These are phyloP conservation scores for Colletotrichum sp. DNA, from an alignment of 2,329 filamentous ascomycete species.

Conservation along the genomic window DNA sequence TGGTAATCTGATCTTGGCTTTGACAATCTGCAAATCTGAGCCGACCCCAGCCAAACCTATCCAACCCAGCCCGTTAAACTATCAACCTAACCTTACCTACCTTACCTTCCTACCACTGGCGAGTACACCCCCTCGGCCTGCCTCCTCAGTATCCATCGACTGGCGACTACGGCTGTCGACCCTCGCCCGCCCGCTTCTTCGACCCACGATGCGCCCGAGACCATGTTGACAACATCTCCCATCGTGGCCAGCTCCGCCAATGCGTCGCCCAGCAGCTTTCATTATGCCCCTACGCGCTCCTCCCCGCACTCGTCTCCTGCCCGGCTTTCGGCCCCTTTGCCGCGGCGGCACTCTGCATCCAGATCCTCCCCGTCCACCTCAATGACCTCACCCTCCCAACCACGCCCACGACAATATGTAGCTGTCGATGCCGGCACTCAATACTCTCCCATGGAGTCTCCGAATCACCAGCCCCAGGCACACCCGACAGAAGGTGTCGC, in stretches of 20 bases:
- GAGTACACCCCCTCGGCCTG: background rate
- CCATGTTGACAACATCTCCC: slow-evolving; percentile 66
- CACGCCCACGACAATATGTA: slow-evolving; percentile 45
- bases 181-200: background rate
- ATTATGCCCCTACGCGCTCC: slow-evolving; percentile 52
- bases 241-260: slow-evolving; percentile 54
- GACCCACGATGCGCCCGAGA: slow-evolving; percentile 51
- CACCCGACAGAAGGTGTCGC: background rate
- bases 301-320: slow-evolving; percentile 45
- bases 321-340: slow-evolving; percentile 44
- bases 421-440: slow-evolving; percentile 53
- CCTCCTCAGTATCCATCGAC: background rate
- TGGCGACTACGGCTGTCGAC: background rate
- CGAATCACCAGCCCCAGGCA: background rate
- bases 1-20: slow-evolving; percentile 1
- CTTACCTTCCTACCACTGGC: background rate
- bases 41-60: background rate
- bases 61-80: background rate
- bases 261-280: slow-evolving; percentile 55
- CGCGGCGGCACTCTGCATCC: slow-evolving; percentile 41
- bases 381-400: slow-evolving; percentile 29
- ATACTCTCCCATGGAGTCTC: slow-evolving; percentile 53
- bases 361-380: slow-evolving; percentile 35
- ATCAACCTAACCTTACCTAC: background rate
- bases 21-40: slow-evolving; percentile 13